phyloP scores from a whole-genome alignment of 2,329 filamentous ascomycete species.

The Ambrosiella beaveri region DNA sequence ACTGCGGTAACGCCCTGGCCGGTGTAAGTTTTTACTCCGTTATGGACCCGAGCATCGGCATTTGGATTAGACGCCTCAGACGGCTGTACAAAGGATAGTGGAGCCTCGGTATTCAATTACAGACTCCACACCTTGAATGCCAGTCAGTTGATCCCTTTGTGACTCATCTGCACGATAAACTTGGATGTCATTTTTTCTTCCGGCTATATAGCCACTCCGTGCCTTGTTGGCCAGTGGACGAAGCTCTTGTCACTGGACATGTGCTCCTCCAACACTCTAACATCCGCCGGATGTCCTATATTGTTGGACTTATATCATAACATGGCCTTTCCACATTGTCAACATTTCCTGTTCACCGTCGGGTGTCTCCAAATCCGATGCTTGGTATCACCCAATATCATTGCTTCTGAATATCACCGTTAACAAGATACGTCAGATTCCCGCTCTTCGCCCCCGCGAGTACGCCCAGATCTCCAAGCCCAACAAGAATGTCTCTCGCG shows the following conservation, averaged over 20 bases:
- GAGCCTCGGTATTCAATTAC: background rate
- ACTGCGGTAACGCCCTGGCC: conserved; percentile 93
- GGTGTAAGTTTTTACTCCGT: conserved; percentile 57
- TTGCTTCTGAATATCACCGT: background rate
- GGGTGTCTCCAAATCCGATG: background rate
- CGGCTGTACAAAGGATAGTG: background rate
- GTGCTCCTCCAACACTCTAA: background rate
- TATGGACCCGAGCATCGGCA: conserved; percentile 7
- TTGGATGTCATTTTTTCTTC: background rate
- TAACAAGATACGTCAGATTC: conserved; percentile 39
- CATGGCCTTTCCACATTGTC: background rate
- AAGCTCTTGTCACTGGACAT: too few relatives aligned
- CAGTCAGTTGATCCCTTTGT: background rate
- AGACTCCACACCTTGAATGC: background rate
- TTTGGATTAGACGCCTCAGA: background rate
- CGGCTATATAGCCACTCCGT: background rate
- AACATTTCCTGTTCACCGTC: background rate
- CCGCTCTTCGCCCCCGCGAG: conserved; percentile 94
- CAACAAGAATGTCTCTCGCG: conserved; percentile 98
- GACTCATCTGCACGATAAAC: background rate
- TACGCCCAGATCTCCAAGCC: conserved; percentile 94
- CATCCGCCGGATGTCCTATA: background rate
- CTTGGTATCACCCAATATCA: background rate
- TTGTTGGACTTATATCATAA: background rate
- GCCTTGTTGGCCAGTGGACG: background rate